These are phyloP conservation scores for Lactifluus subvellereus DNA, from an alignment of 768 basidiomycete species.

Conservation along the genomic window DNA sequence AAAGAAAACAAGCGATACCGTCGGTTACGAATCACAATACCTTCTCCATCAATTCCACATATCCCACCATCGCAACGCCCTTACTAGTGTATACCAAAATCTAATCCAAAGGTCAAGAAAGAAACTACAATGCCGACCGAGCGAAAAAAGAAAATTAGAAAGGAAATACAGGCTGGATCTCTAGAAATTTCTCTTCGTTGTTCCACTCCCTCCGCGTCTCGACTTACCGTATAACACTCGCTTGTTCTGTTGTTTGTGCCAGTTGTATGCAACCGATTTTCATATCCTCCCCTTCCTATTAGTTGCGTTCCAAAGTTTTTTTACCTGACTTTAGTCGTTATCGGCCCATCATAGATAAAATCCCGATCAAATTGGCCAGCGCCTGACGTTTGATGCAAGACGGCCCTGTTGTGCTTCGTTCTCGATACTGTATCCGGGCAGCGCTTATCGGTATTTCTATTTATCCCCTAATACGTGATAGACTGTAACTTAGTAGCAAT, in stretches of 20 bases:
- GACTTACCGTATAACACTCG: slow-evolving; percentile 5
- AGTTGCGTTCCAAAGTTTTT: neutral
- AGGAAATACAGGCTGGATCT: neutral
- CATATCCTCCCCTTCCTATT: neutral
- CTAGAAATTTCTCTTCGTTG: neutral
- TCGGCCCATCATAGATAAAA: too few species aligned
- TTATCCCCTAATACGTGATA: too few species aligned
- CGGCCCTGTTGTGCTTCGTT: too few species aligned
- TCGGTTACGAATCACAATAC: neutral
- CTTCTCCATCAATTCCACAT: neutral
- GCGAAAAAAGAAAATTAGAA: neutral
- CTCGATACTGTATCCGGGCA: too few species aligned
- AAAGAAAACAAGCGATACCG: neutral
- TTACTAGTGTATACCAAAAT: neutral
- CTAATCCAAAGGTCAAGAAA: slow-evolving; percentile 1
- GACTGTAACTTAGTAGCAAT: too few species aligned
- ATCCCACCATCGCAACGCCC: neutral
- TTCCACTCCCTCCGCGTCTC: too few species aligned
- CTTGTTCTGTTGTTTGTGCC: neutral
- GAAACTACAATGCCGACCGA: neutral
- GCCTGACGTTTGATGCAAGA: too few species aligned
- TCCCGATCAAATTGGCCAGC: too few species aligned
- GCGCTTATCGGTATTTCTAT: too few species aligned
- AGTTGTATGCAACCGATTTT: neutral
- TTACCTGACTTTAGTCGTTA: neutral